phyloP scores from a whole-genome alignment of 1,139 yeast species.

The Debaryomyces sp. region DNA sequence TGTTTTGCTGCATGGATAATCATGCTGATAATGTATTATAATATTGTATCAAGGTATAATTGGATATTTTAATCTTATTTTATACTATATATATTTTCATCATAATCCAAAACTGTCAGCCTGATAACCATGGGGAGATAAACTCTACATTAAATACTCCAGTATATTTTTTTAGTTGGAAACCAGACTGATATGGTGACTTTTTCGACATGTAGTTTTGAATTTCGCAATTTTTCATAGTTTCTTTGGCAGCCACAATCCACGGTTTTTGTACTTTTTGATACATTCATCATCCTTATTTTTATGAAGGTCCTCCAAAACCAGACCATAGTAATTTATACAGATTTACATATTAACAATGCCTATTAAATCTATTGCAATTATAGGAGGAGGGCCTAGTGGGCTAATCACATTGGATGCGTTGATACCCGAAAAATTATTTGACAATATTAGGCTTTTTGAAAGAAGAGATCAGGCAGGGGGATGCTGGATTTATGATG shows the following conservation, averaged over 20 bases:
- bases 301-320: background rate
- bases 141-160: too few species aligned
- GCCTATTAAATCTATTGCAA: constrained; percentile 40
- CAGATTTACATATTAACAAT: background rate
- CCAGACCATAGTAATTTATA: background rate
- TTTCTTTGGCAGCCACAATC: background rate
- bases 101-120: too few species aligned
- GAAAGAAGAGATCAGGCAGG: constrained; percentile 47
- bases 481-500: constrained; percentile 47
- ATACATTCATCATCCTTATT: background rate
- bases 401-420: constrained; percentile 64
- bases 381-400: constrained; percentile 71
- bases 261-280: background rate
- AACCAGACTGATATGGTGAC: too few species aligned
- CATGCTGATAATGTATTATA: background rate
- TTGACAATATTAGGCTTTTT: constrained; percentile 46
- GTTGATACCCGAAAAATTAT: constrained; percentile 45
- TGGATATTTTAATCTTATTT: too few species aligned
- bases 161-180: too few species aligned
- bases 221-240: background rate
- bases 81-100: too few species aligned
- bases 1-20: background rate
- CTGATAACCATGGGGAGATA: too few species aligned
- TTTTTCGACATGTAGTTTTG: background rate
- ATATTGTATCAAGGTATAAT: background rate